Evolutionary conservation across 2,329 filamentous ascomycete species (phyloP).

Genomic region (Xylariaceae sp.): DNA sequence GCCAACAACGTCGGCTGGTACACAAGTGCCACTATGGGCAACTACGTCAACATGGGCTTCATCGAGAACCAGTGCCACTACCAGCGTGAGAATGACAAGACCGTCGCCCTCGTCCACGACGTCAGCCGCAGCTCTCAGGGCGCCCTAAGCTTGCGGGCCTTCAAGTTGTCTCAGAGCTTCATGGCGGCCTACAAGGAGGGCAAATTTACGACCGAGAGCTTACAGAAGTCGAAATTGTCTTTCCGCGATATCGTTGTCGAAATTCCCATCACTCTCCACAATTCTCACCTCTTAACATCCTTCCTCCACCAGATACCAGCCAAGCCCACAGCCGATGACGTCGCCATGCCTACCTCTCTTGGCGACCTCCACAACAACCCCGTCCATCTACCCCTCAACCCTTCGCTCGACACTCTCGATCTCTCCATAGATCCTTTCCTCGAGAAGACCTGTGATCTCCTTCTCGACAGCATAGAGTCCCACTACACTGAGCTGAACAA

Average conservation of each 20-base stretch:
- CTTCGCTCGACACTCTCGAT: slow-evolving; percentile 85
- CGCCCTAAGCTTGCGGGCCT: slow-evolving; percentile 82
- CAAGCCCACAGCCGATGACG: slow-evolving; percentile 59
- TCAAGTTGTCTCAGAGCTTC: slow-evolving; percentile 82
- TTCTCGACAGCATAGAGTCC: slow-evolving; percentile 93
- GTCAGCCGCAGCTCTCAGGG: slow-evolving; percentile 93
- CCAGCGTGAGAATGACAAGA: slow-evolving; percentile 90
- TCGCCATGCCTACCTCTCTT: slow-evolving; percentile 74
- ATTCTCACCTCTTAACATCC: slow-evolving; percentile 93
- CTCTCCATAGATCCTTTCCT: slow-evolving; percentile 95
- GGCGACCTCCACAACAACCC: slow-evolving; percentile 69
- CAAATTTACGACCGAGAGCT: slow-evolving; percentile 95
- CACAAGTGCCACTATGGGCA: slow-evolving; percentile 97
- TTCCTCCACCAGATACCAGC: slow-evolving; percentile 89
- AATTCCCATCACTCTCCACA: slow-evolving; percentile 85
- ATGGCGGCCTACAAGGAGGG: slow-evolving; percentile 91
- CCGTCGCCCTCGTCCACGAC: slow-evolving; percentile 88
- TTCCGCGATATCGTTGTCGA: slow-evolving; percentile 94
- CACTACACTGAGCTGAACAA: slow-evolving; percentile 99
- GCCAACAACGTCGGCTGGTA: slow-evolving; percentile 99
- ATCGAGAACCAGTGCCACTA: slow-evolving; percentile 98
- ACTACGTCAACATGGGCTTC: slow-evolving; percentile 91
- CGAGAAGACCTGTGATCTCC: slow-evolving; percentile 94
- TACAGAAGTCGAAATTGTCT: slow-evolving; percentile 89
- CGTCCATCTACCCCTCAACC: slow-evolving; percentile 65